A percentile compares a stretch with the other conserved stretches of the same genome.
Evolutionary conservation across 805 yeast genomes (phyloP).

Genomic region (Candida sanyiensis): DNA sequence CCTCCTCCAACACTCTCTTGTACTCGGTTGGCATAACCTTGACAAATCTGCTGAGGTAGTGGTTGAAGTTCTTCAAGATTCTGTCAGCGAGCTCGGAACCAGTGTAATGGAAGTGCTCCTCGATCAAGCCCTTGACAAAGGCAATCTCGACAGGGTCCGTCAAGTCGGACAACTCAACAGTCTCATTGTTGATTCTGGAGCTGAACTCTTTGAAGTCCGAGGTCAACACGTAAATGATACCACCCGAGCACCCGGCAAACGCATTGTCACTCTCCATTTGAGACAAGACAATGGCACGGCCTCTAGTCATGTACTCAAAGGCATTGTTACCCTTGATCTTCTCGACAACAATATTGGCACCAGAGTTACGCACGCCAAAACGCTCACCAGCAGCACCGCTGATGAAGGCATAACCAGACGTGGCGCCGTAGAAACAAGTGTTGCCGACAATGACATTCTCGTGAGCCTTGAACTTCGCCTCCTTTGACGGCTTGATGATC

Average conservation of each 20-base stretch:
- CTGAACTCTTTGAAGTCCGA: conserved; percentile 84
- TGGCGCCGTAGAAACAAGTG: conserved; percentile 97
- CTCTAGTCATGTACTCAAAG: conserved; percentile 99
- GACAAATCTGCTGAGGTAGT: conserved; percentile 81
- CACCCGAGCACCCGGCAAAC: conserved; percentile 98
- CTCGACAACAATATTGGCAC: conserved; percentile 95
- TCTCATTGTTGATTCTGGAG: conserved; percentile 70
- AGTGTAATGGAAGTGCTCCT: conserved; percentile 94
- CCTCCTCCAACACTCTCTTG: conserved; percentile 79
- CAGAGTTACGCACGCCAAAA: conserved; percentile 97
- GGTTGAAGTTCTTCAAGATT: conserved; percentile 79
- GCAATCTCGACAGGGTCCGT: conserved; percentile 91
- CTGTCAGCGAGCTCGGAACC: conserved; percentile 85
- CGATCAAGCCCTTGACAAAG: conserved; percentile 84
- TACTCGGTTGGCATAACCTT: conserved; percentile 91
- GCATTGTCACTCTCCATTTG: conserved; percentile 84
- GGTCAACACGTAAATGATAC: conserved; percentile 94
- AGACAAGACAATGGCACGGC: conserved; percentile 91
- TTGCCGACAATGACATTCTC: conserved; percentile 96
- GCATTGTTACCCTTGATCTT: conserved; percentile 96
- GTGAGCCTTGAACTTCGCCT: conserved; percentile 81
- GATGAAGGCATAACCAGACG: conserved; percentile 88
- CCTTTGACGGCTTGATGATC: conserved; percentile 86
- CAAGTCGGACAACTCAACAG: conserved; percentile 72
- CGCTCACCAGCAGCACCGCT: conserved; percentile 98